Base-by-base conservation (phyloP, 202 grass and related monocot species). In the Tripidium arundinaceum region DNA sequence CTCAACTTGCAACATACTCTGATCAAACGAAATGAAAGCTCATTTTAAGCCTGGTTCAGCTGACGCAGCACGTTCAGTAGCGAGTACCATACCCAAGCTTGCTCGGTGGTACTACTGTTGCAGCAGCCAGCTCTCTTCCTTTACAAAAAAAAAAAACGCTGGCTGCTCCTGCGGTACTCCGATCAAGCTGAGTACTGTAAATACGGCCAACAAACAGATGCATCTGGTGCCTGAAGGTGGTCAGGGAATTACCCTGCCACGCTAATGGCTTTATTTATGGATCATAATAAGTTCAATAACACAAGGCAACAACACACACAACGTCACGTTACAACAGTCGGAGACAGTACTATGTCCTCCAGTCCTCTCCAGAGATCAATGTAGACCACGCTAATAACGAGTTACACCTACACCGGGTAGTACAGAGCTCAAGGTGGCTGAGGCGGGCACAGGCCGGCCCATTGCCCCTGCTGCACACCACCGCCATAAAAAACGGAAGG, bases 261-360 rank as follows among this genome's bases (percentile, higher is more conserved):
- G 14, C 34, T 69, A 5, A 39, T 21, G 38, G 58, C 58, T 77
- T 84, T 84, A 88, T 83, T 87, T 62, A 63, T 79, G 25, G 74
- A 79, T 31, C 28, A 66, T 55, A 67, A 40, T 68, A 57, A 4
- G 63, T 68, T 79, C 46, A 52, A 14, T n/a, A 83, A 59, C 80
- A 66, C 28, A 66, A 39, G 21, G 64, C 42, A 49, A 71, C 37
- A 70, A 14, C 79, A 42, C 60, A 47, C 10, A 77, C 16, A 55
- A 9, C 19, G 52, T 68, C 80, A 73, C 59, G 61, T 83, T 87
- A 88, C 86, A 88, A 41, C 76, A 25, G 46, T 2, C 12, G 60
- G 42, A 69, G 31, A 67, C 50, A 27, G 57, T 24, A 68, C 55
- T n/a, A 41, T 46, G 45, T 34, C 57, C 47, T 34, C 63, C 70